Evolutionary conservation across 2,329 filamentous ascomycete genomes (phyloP).

Genomic region (Clarireedia sp.): DNA sequence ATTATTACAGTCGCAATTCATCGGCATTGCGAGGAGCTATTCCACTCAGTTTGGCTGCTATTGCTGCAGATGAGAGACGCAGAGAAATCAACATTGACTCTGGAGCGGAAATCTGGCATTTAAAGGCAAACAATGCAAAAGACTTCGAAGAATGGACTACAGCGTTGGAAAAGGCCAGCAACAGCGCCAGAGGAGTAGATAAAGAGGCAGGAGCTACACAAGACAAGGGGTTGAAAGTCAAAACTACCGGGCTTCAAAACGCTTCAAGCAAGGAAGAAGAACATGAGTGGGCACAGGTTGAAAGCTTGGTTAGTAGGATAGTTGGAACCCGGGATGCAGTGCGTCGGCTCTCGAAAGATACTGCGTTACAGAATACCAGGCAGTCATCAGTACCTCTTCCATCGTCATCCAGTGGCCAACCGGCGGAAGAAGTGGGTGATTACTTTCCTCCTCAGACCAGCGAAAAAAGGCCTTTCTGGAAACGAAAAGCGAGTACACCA

Average conservation of each 20-base stretch:
- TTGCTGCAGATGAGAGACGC: slow-evolving; percentile 79
- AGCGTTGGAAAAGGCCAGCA: slow-evolving; percentile 75
- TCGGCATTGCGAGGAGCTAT: slow-evolving; percentile 88
- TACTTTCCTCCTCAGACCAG: slow-evolving; percentile 41
- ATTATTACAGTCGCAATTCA: slow-evolving; percentile 91
- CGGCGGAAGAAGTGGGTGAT: slow-evolving; percentile 41
- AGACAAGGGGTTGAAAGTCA: slow-evolving; percentile 28
- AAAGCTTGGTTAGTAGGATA: slow-evolving; percentile 76
- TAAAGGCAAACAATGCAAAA: slow-evolving; percentile 71
- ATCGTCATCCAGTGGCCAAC: slow-evolving; percentile 26
- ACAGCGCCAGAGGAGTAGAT: slow-evolving; percentile 50
- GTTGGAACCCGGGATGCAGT: slow-evolving; percentile 85
- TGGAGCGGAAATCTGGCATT: slow-evolving; percentile 93
- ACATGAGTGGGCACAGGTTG: slow-evolving; percentile 79
- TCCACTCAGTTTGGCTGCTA: slow-evolving; percentile 80
- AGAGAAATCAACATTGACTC: slow-evolving; percentile 95
- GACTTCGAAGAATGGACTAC: slow-evolving; percentile 85
- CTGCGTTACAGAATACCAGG: slow-evolving; percentile 42
- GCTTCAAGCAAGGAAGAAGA: slow-evolving; percentile 50
- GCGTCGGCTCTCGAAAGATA: slow-evolving; percentile 77
- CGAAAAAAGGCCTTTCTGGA: slow-evolving; percentile 84
- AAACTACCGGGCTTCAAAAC: slow-evolving; percentile 22
- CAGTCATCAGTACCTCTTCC: slow-evolving; percentile 25
- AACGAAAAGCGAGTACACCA: slow-evolving; percentile 60
- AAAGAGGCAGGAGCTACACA: slow-evolving; percentile 19